phyloP scores from a whole-genome alignment of 192 early-diverging fungal genomes.

The Rhizoclosmatium sp. region DNA sequence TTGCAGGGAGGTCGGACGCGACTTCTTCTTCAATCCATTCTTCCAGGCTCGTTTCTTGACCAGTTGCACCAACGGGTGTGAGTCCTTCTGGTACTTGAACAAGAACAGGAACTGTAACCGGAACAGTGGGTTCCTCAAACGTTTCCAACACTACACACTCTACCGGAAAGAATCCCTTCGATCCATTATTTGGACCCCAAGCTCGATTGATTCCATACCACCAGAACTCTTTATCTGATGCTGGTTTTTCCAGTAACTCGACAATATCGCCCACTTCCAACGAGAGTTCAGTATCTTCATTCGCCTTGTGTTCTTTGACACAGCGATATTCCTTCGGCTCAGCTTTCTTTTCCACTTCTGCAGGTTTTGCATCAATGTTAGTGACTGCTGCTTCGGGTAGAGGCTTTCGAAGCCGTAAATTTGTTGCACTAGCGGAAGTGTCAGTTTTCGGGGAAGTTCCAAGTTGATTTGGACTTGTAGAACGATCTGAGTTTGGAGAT shows the following conservation, averaged over 20 bases:
- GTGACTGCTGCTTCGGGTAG: background rate
- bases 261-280: slow-evolving; percentile 53
- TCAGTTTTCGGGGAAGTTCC: background rate
- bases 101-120: background rate
- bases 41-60: slow-evolving; percentile 24
- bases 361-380: background rate
- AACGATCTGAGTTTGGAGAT: slow-evolving; percentile 1
- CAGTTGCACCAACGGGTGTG: background rate
- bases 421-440: background rate
- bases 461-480: background rate
- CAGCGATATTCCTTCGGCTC: slow-evolving; percentile 27
- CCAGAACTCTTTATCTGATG: slow-evolving; percentile 47
- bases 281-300: slow-evolving; percentile 2
- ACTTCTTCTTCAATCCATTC: slow-evolving; percentile 38
- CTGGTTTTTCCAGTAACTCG: slow-evolving; percentile 49
- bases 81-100: background rate
- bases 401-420: background rate
- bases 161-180: slow-evolving; percentile 57
- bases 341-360: background rate
- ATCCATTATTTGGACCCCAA: slow-evolving; percentile 55
- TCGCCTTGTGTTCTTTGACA: slow-evolving; percentile 30
- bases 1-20: slow-evolving; percentile 34
- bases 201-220: slow-evolving; percentile 54
- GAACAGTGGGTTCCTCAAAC: slow-evolving; percentile 39
- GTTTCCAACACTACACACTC: slow-evolving; percentile 51